Conservation (phyloP, 768 basidiomycete species). For the Guyanaporus albipodus region DNA sequence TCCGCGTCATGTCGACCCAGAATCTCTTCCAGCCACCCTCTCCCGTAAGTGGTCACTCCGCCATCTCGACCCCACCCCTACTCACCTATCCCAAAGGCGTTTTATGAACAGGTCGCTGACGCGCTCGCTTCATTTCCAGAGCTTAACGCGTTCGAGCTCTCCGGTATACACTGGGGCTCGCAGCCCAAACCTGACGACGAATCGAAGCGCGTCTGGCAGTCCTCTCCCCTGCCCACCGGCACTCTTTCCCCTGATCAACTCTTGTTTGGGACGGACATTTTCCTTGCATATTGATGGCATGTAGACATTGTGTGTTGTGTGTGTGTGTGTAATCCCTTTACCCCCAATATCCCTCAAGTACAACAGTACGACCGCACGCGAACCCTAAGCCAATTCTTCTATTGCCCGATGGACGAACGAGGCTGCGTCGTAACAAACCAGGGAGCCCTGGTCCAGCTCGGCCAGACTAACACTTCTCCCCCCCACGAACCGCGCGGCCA, state of each 20-base stretch:
- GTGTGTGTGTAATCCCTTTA: constrained; percentile 7
- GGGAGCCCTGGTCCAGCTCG: constrained; percentile 36
- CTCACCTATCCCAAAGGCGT: constrained; percentile 47
- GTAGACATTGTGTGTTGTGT: constrained; percentile 13
- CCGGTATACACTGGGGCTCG: constrained; percentile 71
- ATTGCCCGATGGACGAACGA: constrained; percentile 48
- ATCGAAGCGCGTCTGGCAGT: constrained; percentile 50
- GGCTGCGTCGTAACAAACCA: constrained; percentile 45
- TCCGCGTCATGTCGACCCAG: constrained; percentile 60
- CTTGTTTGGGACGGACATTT: constrained; percentile 28
- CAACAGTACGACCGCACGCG: constrained; percentile 12
- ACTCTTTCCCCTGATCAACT: constrained; percentile 30
- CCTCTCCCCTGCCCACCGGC: constrained; percentile 39
- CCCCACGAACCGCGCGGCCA: constrained; percentile 60
- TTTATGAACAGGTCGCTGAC: constrained; percentile 57
- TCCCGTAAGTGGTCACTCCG: constrained; percentile 32
- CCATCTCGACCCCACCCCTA: constrained; percentile 2
- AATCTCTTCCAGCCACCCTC: constrained; percentile 48
- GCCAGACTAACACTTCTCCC: constrained; percentile 33
- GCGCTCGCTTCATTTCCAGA: constrained; percentile 56
- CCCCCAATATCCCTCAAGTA: constrained; percentile 16
- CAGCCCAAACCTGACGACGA: constrained; percentile 42
- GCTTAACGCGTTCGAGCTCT: constrained; percentile 66
- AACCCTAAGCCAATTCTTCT: constrained; percentile 33
- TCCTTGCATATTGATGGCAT: constrained; percentile 27